Conservation (phyloP, 768 basidiomycete genomes). For the Termitomyces sp. region DNA sequence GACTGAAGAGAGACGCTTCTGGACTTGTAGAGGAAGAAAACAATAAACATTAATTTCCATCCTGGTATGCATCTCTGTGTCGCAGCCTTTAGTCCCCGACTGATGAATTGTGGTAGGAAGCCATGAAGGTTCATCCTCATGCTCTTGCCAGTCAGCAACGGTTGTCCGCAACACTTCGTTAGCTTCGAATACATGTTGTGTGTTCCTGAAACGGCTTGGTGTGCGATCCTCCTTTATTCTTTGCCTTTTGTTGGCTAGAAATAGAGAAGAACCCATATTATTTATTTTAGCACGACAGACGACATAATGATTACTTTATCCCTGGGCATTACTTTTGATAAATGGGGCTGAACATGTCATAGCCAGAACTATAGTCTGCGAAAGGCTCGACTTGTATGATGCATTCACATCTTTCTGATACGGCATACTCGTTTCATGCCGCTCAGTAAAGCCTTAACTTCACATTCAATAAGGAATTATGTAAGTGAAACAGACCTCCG, state of each 20-base stretch:
- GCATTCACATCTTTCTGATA: background rate
- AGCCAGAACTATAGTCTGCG: background rate
- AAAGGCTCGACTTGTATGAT: background rate
- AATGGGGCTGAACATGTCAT: background rate
- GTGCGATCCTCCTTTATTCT: background rate
- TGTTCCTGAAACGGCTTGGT: background rate
- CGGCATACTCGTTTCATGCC: background rate
- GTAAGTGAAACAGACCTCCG: background rate
- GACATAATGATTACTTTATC: background rate
- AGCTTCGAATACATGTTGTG: background rate
- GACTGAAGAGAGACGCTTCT: background rate
- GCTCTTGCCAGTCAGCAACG: background rate
- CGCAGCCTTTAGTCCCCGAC: background rate
- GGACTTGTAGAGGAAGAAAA: background rate
- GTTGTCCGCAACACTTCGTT: background rate
- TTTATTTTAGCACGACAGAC: background rate
- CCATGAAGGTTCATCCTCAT: background rate
- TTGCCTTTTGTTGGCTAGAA: background rate
- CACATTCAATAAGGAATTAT: background rate
- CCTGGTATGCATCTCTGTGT: background rate
- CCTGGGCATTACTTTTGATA: background rate
- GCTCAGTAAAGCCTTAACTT: background rate
- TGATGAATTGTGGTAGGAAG: background rate
- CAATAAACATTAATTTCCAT: no score
- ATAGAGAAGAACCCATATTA: background rate